Evolutionary conservation across 169 alveolate genomes (phyloP), one percentile per base, ranked within the genome.

Genomic region (Ichthyophthirius multifiliis): DNA sequence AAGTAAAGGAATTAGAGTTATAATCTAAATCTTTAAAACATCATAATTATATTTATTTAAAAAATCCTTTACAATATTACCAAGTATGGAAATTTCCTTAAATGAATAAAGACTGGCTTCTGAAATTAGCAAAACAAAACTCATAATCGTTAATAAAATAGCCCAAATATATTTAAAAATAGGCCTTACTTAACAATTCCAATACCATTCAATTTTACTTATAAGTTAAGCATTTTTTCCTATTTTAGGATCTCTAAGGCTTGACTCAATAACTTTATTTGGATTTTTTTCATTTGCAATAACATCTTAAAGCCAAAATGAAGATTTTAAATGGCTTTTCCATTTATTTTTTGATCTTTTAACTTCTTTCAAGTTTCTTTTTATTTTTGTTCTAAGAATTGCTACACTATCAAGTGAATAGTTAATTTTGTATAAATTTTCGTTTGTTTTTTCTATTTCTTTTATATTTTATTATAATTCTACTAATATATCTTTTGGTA

Each of bases 221-320:
- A 34, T 34, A 9, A 55, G 39, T 1, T 55, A n/a, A 55, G 71
- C 71, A n/a, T n/a, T 27, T 3, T 27, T 55, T 27, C 65, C 76
- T 15, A 39, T 74, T 45, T 65, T 44, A 10, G 81, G 76, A 27
- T 81, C 43, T 35, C 74, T 67, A 16, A 71, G 16, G 10, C 65
- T 45, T 7, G 71, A 81, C 43, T 46, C 34, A 1, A 81, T 48
- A 15, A 37, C 55, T 43, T 73, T 81, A 34, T 55, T 48, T n/a
- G n/a, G n/a, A 41, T 67, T 48, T 23, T 67, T 39, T 15, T 71
- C 2, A 55, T 76, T 47, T 20, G 31, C 47, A 1, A 71, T 30
- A 0, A 81, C 43, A 39, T 81, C 86, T 23, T 81, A 65, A 35
- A 81, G 27, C 41, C 62, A 76, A 39, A 55, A 81, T 4, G 86